These are phyloP conservation scores for Sechiopsis laciniata DNA, from an alignment of 306 rosid genomes.

Conservation along the genomic window DNA sequence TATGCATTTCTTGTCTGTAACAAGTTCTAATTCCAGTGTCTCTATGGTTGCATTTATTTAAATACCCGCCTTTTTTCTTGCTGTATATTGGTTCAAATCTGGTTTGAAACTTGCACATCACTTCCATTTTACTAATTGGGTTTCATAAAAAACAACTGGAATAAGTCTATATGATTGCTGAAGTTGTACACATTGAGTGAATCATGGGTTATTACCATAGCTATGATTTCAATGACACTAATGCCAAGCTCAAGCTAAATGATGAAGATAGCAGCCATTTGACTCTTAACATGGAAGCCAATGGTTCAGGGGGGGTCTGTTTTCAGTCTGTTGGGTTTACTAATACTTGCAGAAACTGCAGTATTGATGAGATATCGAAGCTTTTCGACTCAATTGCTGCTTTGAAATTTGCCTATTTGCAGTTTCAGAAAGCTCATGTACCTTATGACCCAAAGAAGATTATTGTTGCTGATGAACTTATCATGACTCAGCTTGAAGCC, in stretches of 20 bases:
- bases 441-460: slow-evolving; percentile 68
- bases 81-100: background rate
- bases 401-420: slow-evolving; percentile 62
- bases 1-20: background rate
- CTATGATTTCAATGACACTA: background rate
- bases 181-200: background rate
- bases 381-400: slow-evolving; percentile 49
- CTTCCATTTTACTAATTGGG: background rate
- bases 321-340: background rate
- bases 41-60: background rate
- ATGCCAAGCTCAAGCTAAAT: background rate
- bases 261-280: background rate
- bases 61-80: background rate
- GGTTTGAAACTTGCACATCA: background rate
- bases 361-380: too few relatives aligned
- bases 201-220: background rate
- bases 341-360: background rate
- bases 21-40: background rate
- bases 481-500: slow-evolving; percentile 60
- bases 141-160: background rate
- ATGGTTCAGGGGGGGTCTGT: background rate
- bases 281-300: background rate
- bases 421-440: slow-evolving; percentile 76
- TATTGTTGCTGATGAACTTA: slow-evolving; percentile 55
- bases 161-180: background rate